Evolutionary conservation across 2,329 filamentous ascomycete species (phyloP).

Genomic region (Ophiosphaerella korrae): DNA sequence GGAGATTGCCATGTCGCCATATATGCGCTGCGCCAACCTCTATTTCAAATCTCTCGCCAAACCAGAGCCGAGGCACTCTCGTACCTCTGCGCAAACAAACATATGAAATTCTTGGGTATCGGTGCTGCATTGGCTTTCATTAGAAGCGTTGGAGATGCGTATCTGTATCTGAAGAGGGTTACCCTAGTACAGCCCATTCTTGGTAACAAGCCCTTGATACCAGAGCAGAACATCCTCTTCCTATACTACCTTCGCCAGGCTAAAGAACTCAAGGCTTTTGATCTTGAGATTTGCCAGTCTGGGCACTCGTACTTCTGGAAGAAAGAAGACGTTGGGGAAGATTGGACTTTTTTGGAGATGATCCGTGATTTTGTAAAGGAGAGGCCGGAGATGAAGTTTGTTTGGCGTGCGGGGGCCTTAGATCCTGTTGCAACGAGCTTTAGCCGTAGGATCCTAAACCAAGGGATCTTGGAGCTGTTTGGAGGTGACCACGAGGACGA

Average conservation of each 20-base stretch:
- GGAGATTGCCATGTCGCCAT: constrained; percentile 12
- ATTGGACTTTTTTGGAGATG: constrained; percentile 4
- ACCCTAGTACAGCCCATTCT: neutral
- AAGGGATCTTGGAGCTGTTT: neutral
- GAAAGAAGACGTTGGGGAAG: neutral
- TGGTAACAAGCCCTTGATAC: neutral
- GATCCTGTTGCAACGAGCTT: neutral
- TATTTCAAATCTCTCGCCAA: constrained; percentile 27
- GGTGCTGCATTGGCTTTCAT: constrained; percentile 14
- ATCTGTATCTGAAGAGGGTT: constrained; percentile 5
- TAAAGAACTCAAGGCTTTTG: neutral
- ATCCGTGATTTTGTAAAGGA: constrained; percentile 1
- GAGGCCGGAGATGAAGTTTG: neutral
- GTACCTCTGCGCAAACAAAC: constrained; percentile 20
- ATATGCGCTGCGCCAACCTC: constrained; percentile 10
- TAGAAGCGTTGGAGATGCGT: neutral
- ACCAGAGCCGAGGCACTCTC: constrained; percentile 28
- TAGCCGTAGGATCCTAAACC: neutral
- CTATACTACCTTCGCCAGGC: neutral
- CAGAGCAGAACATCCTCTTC: neutral
- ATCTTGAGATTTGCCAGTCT: neutral
- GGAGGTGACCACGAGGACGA: neutral
- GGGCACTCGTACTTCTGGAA: neutral
- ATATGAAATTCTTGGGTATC: constrained; percentile 11
- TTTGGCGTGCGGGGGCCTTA: neutral